Percentiles rank a stretch among this genome's conserved stretches.
These are phyloP conservation scores for Cercospora janseana DNA, from an alignment of 2,329 filamentous ascomycete genomes.

Conservation along the genomic window DNA sequence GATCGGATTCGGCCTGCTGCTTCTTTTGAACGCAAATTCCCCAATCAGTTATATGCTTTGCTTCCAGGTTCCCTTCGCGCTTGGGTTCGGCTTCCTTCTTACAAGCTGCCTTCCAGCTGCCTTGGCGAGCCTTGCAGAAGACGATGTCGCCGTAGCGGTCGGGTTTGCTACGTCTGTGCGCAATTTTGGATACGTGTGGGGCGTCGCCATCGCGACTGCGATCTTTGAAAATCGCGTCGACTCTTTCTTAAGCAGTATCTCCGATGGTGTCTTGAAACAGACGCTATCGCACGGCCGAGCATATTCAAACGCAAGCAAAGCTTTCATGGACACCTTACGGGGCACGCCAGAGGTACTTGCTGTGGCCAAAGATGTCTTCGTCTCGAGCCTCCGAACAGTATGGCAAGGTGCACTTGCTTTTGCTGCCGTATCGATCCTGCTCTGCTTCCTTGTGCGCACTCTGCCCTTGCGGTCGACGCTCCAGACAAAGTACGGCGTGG, in stretches of 20 bases:
- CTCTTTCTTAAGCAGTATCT: background rate
- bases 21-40: constrained; percentile 31
- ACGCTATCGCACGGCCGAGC: constrained; percentile 13
- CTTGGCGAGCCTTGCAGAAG: constrained; percentile 12
- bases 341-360: constrained; percentile 5
- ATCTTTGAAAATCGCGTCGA: constrained; percentile 12
- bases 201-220: constrained; percentile 12
- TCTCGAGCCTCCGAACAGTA: constrained; percentile 5
- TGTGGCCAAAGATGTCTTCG: constrained; percentile 12
- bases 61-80: constrained; percentile 14
- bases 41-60: constrained; percentile 1
- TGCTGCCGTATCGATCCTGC: constrained; percentile 11
- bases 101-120: constrained; percentile 11
- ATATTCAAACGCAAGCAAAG: constrained; percentile 11
- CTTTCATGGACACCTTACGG: constrained; percentile 11
- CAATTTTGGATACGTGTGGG: constrained; percentile 11
- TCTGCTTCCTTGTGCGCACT: constrained; percentile 13
- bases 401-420: constrained; percentile 13
- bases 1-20: constrained; percentile 36
- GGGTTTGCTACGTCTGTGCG: constrained; percentile 10
- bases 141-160: constrained; percentile 10
- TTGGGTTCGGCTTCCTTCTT: constrained; percentile 9
- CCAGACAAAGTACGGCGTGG: constrained; percentile 12
- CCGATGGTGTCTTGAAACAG: constrained; percentile 8
- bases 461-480: constrained; percentile 12